phyloP scores from a whole-genome alignment of 2,329 filamentous ascomycete genomes.

The Coniella vitis region DNA sequence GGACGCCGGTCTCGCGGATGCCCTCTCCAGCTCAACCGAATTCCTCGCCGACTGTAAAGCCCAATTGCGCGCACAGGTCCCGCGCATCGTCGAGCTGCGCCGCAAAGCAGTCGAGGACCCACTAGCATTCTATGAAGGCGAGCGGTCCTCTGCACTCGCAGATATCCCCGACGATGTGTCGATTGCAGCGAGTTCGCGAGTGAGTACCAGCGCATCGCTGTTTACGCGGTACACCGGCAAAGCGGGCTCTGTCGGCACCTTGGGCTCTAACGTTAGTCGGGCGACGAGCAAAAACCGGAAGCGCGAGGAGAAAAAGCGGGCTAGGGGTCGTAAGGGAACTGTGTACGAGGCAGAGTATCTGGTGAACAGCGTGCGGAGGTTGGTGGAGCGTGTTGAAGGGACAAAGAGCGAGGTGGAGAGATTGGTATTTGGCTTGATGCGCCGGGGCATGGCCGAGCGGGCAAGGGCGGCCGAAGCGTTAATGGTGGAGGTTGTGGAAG shows the following conservation, averaged over 20 bases:
- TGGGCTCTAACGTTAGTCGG: slow-evolving; percentile 65
- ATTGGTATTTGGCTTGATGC: slow-evolving; percentile 69
- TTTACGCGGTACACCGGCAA: slow-evolving; percentile 89
- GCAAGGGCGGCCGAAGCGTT: slow-evolving; percentile 70
- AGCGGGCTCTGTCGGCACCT: slow-evolving; percentile 54
- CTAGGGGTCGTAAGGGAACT: slow-evolving; percentile 88
- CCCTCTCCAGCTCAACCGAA: slow-evolving; percentile 76
- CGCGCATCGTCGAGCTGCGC: slow-evolving; percentile 76
- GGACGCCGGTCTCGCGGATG: slow-evolving; percentile 73
- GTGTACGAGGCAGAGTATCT: slow-evolving; percentile 98
- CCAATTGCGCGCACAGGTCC: slow-evolving; percentile 78
- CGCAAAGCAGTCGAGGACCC: slow-evolving; percentile 77
- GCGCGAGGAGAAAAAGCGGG: slow-evolving; percentile 90
- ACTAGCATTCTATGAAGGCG: slow-evolving; percentile 80
- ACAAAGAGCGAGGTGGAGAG: slow-evolving; percentile 65
- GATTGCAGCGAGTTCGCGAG: slow-evolving; percentile 65
- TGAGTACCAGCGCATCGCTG: slow-evolving; percentile 76
- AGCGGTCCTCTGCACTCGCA: slow-evolving; percentile 34
- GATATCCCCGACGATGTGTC: slow-evolving; percentile 82
- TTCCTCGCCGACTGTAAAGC: slow-evolving; percentile 87
- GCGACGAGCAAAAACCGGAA: slow-evolving; percentile 82
- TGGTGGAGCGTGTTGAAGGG: slow-evolving; percentile 75
- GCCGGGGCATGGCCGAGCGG: slow-evolving; percentile 80
- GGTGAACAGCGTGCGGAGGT: slow-evolving; percentile 74
- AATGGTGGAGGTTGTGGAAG: slow-evolving; percentile 65